Base-by-base conservation (phyloP, 176 grass and related monocot species). In the Echinochloa phyllopogon region DNA sequence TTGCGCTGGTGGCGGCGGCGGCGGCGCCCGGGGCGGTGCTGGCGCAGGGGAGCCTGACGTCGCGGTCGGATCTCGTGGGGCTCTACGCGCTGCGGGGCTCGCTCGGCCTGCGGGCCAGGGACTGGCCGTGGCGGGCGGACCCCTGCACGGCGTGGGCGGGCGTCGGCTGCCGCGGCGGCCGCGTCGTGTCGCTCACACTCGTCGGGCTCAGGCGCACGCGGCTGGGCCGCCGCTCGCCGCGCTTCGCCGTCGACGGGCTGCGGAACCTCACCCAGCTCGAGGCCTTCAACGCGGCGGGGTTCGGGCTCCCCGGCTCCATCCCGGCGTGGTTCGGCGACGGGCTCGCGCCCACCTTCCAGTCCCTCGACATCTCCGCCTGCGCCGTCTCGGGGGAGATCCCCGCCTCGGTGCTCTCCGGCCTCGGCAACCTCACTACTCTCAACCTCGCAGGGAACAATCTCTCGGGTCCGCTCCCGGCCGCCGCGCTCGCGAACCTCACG, bases 111-210 rank as follows among this genome's bases (percentile, higher is more conserved):
- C 87, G 95, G 45, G 93, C 95, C 29, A 78, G 95, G 41, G 91
- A 98, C 93, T 98, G 95, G 95, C 95, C 91, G 50, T 85, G 91
- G 4, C 63, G 15, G 2, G 72, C 82, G 10, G 91, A 98, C 93
- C 95, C 95, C 14, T 98, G 95, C 86, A 0, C 76, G 21, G 48
- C 87, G 72, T 98, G 95, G 95, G 61, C 67, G 2, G 95, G 95
- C 12, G 93, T 98, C 0, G 21, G 40, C 60, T 98, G 96, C 84
- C 66, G 78, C 4, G 50, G 21, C 24, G 96, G 93, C 15, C 91
- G 89, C 61, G 96, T 98, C 62, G 89, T 90, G 4, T 62, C 82
- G 0, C 51, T 98, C 42, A 9, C 13, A 40, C 63, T 98, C 87
- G 82, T 14, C 55, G 85, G 93, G 2, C 84, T 98, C 11, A 69